Percentiles rank a stretch among this genome's conserved stretches.
These are phyloP conservation scores for Forsythia viridissima DNA, from an alignment of 257 asterid genomes.

Conservation along the genomic window DNA sequence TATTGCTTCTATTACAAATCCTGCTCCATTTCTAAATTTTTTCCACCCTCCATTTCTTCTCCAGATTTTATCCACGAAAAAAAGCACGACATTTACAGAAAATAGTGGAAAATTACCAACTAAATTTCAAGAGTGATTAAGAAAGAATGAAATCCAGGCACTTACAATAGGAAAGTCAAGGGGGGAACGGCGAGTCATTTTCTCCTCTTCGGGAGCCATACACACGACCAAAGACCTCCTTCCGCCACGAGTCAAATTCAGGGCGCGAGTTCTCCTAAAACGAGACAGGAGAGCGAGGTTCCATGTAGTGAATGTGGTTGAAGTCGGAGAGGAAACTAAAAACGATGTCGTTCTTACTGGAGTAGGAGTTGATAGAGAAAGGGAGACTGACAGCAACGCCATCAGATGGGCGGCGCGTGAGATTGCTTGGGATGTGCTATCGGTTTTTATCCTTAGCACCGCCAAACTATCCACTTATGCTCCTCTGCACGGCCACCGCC, in stretches of 20 bases:
- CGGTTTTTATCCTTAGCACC: not conserved
- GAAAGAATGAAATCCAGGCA: not conserved
- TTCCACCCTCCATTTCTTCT: not conserved
- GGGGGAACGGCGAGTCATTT: slow-evolving; percentile 93
- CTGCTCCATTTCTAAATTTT: not conserved
- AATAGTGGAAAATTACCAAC: not conserved
- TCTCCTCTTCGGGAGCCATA: slow-evolving; percentile 96
- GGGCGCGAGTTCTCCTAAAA: not conserved
- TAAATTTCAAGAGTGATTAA: not conserved
- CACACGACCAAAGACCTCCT: slow-evolving; percentile 62
- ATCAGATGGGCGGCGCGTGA: slow-evolving; percentile 45
- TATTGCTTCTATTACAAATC: not conserved
- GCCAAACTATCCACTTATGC: slow-evolving; percentile 22
- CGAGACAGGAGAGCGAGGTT: slow-evolving; percentile 27
- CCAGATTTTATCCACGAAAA: not conserved
- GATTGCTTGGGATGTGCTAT: not conserved
- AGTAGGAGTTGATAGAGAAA: slow-evolving; percentile 35
- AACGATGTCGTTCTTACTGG: slow-evolving; percentile 32
- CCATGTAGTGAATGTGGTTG: slow-evolving; percentile 27
- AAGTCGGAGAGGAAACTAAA: slow-evolving; percentile 24
- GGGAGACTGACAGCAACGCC: slow-evolving; percentile 46
- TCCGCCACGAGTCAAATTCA: slow-evolving; percentile 20
- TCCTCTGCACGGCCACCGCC: slow-evolving; percentile 18
- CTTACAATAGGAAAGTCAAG: slow-evolving; percentile 83
- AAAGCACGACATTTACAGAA: not conserved